phyloP scores from a whole-genome alignment of 306 rosid genomes.

The Corylus heterophylla region DNA sequence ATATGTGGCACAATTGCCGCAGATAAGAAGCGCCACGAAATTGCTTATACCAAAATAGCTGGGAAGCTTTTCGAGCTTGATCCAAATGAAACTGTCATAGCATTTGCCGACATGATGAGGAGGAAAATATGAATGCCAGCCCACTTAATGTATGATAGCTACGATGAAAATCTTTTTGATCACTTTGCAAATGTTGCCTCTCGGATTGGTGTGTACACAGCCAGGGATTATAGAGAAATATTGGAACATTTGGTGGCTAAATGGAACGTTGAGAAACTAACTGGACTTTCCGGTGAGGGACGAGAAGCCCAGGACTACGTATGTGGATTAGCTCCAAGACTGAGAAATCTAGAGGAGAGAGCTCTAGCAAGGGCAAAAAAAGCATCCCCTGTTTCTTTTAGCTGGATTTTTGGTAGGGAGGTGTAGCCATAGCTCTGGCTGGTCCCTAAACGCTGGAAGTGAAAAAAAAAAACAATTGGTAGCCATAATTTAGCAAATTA shows the following conservation, averaged over 20 bases:
- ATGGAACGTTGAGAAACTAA: slow-evolving; percentile 55
- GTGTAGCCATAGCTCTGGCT: neutral
- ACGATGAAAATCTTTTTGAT: slow-evolving; percentile 63
- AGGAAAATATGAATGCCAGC: slow-evolving; percentile 67
- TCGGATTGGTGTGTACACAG: slow-evolving; percentile 75
- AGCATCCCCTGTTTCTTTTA: neutral
- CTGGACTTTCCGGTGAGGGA: slow-evolving; percentile 16
- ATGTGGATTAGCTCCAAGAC: slow-evolving; percentile 42
- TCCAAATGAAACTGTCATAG: slow-evolving; percentile 19
- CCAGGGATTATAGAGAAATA: slow-evolving; percentile 78
- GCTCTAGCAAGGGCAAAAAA: neutral
- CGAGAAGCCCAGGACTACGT: slow-evolving; percentile 15
- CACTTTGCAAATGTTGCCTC: slow-evolving; percentile 72
- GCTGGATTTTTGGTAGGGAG: slow-evolving; percentile 18
- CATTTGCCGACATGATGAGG: slow-evolving; percentile 27
- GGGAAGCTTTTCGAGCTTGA: slow-evolving; percentile 20
- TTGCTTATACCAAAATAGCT: slow-evolving; percentile 75
- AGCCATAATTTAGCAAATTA: too few species aligned
- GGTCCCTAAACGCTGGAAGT: too few species aligned
- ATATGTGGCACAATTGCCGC: slow-evolving; percentile 78
- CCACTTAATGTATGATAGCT: slow-evolving; percentile 83
- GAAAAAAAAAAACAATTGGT: too few species aligned
- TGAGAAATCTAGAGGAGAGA: slow-evolving; percentile 49
- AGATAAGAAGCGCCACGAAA: slow-evolving; percentile 88
- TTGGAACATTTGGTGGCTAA: slow-evolving; percentile 76